Percentiles rank a stretch among this genome's conserved stretches.
phyloP scores from a whole-genome alignment of 1,139 yeast species.

The Pichia norvegensis region DNA sequence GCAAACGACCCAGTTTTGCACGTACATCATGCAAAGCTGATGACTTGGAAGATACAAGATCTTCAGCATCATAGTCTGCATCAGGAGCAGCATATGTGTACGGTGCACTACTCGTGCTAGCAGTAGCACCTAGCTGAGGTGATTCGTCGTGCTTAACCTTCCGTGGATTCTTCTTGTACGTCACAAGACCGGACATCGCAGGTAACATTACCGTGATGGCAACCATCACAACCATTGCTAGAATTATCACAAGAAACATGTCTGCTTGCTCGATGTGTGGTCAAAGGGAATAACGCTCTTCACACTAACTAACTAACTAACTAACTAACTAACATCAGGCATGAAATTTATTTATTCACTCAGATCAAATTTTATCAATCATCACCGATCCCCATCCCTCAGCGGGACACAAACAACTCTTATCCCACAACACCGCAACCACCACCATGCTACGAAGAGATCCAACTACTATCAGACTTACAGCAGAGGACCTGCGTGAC shows the following conservation, averaged over 20 bases:
- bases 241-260: slow-evolving; percentile 18
- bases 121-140: slow-evolving; percentile 1
- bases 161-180: slow-evolving; percentile 24
- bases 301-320: too few relatives aligned
- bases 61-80: slow-evolving; percentile 20
- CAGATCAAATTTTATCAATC: too few relatives aligned
- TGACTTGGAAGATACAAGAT: slow-evolving; percentile 2
- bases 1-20: slow-evolving; percentile 5
- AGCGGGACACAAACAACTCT: too few relatives aligned
- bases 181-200: slow-evolving; percentile 32
- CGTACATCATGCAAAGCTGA: slow-evolving; percentile 6
- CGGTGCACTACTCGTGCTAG: slow-evolving; percentile 1
- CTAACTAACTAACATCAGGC: too few relatives aligned
- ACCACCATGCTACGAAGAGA: slow-evolving; percentile 28
- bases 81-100: slow-evolving; percentile 33
- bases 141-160: slow-evolving; percentile 2
- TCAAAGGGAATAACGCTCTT: too few relatives aligned
- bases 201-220: slow-evolving; percentile 30
- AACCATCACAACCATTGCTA: slow-evolving; percentile 26
- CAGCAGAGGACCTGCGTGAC: slow-evolving; percentile 29
- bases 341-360: too few relatives aligned
- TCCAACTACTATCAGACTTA: slow-evolving; percentile 28
- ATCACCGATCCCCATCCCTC: too few relatives aligned
- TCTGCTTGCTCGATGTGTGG: not conserved
- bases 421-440: not conserved